Evolutionary conservation across 805 yeast species (phyloP).

Genomic region (Saccharomycopsis olivae): DNA sequence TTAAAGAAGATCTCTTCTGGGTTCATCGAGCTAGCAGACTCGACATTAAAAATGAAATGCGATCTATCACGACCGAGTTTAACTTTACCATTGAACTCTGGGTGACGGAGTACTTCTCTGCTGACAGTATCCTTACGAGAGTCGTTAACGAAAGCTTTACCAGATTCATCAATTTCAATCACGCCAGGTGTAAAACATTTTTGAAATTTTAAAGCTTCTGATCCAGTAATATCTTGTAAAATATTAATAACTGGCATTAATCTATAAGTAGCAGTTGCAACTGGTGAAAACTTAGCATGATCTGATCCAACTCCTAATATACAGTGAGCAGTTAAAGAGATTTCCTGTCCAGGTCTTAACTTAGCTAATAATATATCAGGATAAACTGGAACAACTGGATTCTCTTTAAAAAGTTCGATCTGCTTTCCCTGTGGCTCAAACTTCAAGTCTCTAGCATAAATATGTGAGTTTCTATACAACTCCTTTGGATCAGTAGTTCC

Average conservation of each 20-base stretch:
- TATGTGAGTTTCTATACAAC: slow-evolving; percentile 71
- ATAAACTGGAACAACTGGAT: slow-evolving; percentile 67
- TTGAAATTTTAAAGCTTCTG: slow-evolving; percentile 67
- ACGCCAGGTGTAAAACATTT: slow-evolving; percentile 93
- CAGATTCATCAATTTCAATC: slow-evolving; percentile 55
- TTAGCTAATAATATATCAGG: slow-evolving; percentile 88
- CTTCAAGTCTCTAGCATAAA: slow-evolving; percentile 81
- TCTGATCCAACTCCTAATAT: slow-evolving; percentile 86
- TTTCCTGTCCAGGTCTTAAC: slow-evolving; percentile 95
- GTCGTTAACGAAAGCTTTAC: slow-evolving; percentile 74
- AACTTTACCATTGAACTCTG: slow-evolving; percentile 81
- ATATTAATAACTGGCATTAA: slow-evolving; percentile 82
- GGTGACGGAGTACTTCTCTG: slow-evolving; percentile 90
- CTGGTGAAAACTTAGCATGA: slow-evolving; percentile 97
- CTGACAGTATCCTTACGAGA: slow-evolving; percentile 95
- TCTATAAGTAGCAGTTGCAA: slow-evolving; percentile 92
- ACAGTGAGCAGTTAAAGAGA: slow-evolving; percentile 82
- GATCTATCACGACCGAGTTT: slow-evolving; percentile 85
- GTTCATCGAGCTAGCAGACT: slow-evolving; percentile 92
- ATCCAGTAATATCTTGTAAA: slow-evolving; percentile 61
- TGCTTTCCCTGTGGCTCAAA: slow-evolving; percentile 92
- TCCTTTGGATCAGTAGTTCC: slow-evolving; percentile 74
- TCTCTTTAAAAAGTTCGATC: slow-evolving; percentile 51
- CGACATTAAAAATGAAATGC: slow-evolving; percentile 90
- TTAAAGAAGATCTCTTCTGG: slow-evolving; percentile 95